Evolutionary conservation across 2,329 filamentous ascomycete genomes (phyloP), one percentile per base, ranked within the genome.

Genomic region (Aspergillus melleus): DNA sequence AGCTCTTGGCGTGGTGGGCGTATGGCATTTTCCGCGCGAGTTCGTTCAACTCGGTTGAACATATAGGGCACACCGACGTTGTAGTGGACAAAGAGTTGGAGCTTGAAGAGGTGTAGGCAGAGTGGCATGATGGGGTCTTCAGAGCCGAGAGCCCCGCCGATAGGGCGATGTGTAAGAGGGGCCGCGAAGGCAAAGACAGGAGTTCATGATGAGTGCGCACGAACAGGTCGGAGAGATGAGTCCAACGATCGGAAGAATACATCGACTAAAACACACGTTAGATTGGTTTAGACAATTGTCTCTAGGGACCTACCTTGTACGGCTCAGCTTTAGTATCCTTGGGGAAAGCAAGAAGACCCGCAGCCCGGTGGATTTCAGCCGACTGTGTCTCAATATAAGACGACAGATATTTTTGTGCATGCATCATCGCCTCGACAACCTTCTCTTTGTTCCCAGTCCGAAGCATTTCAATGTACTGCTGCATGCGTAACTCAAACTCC

Each of bases 101-200:
- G 14, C 79, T 83, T 10, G 84, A 83, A 1, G 85, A 83, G 4
- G 85, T 80, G 66, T 83, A 84, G 22, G 81, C 79, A 1, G 89
- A 90, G 78, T 98, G 93, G 74, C 95, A 99, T 16, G 92, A 88
- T 0, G 95, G 95, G 0, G 95, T 98, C 77, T 99, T 99, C 66
- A 99, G 88, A 1, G 95, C 93, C 0, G 93, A 97, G 10, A 99
- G 85, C 8, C 95, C 95, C 0, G 93, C 92, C 0, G 90, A 92
- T 10, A 99, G 85, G 12, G 95, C 95, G 62, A 96, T 90, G 77
- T 98, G 92, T 26, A 99, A 86, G 19, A 97, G 85, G 0, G 95
- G 93, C 20, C 89, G 86, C 2, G 89, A 84, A 0, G 95, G 93
- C 0, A 99, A 85, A 16, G 88, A 88, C 64, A 96, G 88, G 4